Conservation (phyloP, 2,329 filamentous ascomycete species). For the Helotiales sp. region DNA sequence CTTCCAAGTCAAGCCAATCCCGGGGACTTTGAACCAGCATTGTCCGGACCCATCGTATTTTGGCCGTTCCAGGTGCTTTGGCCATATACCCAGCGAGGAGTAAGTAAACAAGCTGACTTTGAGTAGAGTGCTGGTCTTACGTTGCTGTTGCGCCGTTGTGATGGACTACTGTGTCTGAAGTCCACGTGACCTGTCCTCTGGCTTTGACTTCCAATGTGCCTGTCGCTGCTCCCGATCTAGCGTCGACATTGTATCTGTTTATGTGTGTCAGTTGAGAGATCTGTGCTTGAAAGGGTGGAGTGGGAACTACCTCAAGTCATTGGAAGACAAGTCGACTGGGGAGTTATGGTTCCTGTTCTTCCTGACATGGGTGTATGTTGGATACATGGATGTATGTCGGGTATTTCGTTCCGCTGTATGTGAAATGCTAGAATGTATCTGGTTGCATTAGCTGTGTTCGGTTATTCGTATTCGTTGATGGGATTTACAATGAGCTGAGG, state of each 20-base stretch:
- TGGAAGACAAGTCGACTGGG: slow-evolving; percentile 45
- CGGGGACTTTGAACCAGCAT: slow-evolving; percentile 47
- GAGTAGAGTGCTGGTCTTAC: background rate
- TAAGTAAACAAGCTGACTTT: slow-evolving; percentile 6
- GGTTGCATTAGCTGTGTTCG: background rate
- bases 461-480: too few species aligned
- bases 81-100: slow-evolving; percentile 40
- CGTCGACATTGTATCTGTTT: slow-evolving; percentile 51
- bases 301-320: slow-evolving; percentile 34
- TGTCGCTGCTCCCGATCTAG: slow-evolving; percentile 31
- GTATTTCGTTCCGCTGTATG: slow-evolving; percentile 29
- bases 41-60: slow-evolving; percentile 44
- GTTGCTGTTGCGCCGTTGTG: slow-evolving; percentile 44
- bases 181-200: slow-evolving; percentile 52
- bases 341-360: slow-evolving; percentile 53
- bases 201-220: slow-evolving; percentile 41
- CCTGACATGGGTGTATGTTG: slow-evolving; percentile 57
- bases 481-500: slow-evolving; percentile 26
- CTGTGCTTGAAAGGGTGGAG: background rate
- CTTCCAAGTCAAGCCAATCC: slow-evolving; percentile 41
- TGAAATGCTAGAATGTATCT: slow-evolving; percentile 40
- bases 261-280: slow-evolving; percentile 50
- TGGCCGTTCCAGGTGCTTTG: slow-evolving; percentile 43
- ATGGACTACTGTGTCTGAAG: slow-evolving; percentile 48
- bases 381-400: slow-evolving; percentile 56